These are phyloP conservation scores for Colletotrichum sp. DNA, from an alignment of 2,329 filamentous ascomycete genomes.

Conservation along the genomic window DNA sequence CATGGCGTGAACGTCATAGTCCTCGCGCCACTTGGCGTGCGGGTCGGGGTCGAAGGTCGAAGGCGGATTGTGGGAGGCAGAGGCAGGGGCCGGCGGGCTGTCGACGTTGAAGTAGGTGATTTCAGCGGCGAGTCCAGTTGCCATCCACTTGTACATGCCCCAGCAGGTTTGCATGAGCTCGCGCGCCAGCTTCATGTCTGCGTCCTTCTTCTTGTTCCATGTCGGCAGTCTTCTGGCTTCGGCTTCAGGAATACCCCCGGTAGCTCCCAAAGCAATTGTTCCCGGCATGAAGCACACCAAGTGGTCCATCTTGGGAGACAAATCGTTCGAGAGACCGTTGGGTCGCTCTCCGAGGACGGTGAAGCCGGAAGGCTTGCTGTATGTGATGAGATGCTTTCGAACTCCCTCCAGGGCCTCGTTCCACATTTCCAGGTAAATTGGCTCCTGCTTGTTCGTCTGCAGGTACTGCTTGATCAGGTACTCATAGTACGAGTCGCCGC, in stretches of 20 bases:
- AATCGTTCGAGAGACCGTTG: constrained; percentile 65
- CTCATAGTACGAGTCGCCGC: constrained; percentile 98
- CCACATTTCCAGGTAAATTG: constrained; percentile 92
- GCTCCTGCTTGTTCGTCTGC: constrained; percentile 87
- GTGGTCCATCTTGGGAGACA: constrained; percentile 96
- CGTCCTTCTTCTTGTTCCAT: constrained; percentile 83
- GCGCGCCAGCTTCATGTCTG: constrained; percentile 84
- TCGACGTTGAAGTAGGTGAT: constrained; percentile 89
- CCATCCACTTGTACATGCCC: constrained; percentile 93
- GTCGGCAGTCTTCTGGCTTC: constrained; percentile 74
- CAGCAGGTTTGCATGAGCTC: constrained; percentile 98
- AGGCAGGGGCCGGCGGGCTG: constrained; percentile 68
- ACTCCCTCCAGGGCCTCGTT: constrained; percentile 83
- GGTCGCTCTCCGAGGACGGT: constrained; percentile 92
- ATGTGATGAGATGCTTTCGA: constrained; percentile 90
- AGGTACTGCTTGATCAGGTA: constrained; percentile 99
- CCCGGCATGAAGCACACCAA: constrained; percentile 97
- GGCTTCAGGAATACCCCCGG: constrained; percentile 75
- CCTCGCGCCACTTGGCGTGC: constrained; percentile 73
- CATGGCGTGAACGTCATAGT: constrained; percentile 80
- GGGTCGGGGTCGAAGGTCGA: constrained; percentile 54
- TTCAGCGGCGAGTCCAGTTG: constrained; percentile 90
- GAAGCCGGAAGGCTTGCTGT: constrained; percentile 78
- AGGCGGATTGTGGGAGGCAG: constrained; percentile 55
- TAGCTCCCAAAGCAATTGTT: constrained; percentile 89